These are phyloP conservation scores for Acer yangbiense DNA, from an alignment of 345 rosid genomes.

Conservation along the genomic window DNA sequence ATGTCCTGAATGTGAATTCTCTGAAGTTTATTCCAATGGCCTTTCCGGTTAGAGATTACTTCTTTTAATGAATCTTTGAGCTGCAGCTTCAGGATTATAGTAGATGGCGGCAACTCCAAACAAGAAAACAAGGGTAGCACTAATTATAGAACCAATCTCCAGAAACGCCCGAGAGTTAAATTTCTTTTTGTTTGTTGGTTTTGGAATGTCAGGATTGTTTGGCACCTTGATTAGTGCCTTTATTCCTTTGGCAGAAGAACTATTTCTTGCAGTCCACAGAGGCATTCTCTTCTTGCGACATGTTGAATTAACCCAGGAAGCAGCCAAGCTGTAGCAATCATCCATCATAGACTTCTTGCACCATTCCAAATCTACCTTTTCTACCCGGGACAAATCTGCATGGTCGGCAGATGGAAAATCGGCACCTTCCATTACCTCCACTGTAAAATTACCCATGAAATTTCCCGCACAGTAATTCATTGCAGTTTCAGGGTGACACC, in stretches of 20 bases:
- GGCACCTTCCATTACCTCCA: constrained; percentile 27
- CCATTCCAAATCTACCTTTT: constrained; percentile 23
- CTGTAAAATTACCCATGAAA: constrained; percentile 22
- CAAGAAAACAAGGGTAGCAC: constrained; percentile 20
- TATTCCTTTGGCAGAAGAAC: constrained; percentile 25
- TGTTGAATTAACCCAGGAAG: constrained; percentile 20
- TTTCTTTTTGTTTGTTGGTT: constrained; percentile 11
- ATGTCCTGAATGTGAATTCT: constrained; percentile 31
- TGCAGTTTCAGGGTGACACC: constrained; percentile 30
- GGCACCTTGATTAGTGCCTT: constrained; percentile 33
- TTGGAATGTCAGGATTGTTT: neutral
- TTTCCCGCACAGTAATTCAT: constrained; percentile 26
- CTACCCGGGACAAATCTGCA: too few relatives aligned
- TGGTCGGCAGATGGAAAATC: constrained; percentile 27
- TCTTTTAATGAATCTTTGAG: constrained; percentile 11
- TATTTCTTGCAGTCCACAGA: constrained; percentile 27
- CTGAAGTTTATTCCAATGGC: constrained; percentile 29
- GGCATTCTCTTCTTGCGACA: constrained; percentile 34
- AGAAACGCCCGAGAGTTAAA: neutral
- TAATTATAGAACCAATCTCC: constrained; percentile 20
- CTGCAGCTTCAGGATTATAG: constrained; percentile 27
- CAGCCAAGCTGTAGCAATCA: constrained; percentile 35
- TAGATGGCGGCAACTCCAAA: constrained; percentile 25
- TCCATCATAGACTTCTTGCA: constrained; percentile 33
- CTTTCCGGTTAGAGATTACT: neutral